A percentile compares a stretch with the other conserved stretches of the same genome.
These are phyloP conservation scores for Aspergillus caelatus DNA, from an alignment of 2,329 filamentous ascomycete species.

Conservation along the genomic window DNA sequence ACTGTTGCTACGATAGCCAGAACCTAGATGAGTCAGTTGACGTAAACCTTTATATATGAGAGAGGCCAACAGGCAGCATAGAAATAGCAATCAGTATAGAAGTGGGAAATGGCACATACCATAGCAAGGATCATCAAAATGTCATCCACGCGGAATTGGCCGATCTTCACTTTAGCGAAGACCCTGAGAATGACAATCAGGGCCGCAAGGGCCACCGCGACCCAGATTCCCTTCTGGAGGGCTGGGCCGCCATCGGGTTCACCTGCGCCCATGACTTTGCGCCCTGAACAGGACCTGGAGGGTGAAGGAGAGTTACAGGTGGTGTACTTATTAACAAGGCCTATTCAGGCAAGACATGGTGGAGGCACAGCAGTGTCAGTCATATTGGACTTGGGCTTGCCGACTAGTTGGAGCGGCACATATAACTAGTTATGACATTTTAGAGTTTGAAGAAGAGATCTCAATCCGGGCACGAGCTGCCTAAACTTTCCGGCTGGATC, in stretches of 20 bases:
- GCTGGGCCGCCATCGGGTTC: slow-evolving; percentile 21
- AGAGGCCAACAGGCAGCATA: too few species aligned
- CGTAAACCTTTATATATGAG: too few species aligned
- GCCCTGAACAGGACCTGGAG: not conserved
- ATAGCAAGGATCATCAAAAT: slow-evolving; percentile 32
- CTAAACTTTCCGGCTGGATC: not conserved
- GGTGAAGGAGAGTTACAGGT: not conserved
- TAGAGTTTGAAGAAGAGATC: not conserved
- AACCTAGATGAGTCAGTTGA: not conserved
- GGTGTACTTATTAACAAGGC: not conserved
- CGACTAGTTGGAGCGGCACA: not conserved
- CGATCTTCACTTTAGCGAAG: slow-evolving; percentile 34
- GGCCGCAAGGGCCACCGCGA: slow-evolving; percentile 27
- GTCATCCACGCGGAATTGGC: slow-evolving; percentile 32
- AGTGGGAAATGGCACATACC: slow-evolving; percentile 16
- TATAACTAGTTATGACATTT: not conserved
- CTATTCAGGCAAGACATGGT: not conserved
- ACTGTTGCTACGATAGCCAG: slow-evolving; percentile 28
- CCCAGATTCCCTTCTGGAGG: slow-evolving; percentile 31
- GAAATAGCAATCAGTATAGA: too few species aligned
- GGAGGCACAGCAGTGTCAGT: not conserved
- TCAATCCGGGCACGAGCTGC: not conserved
- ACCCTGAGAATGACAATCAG: slow-evolving; percentile 31
- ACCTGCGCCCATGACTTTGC: not conserved
- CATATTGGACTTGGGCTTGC: not conserved